Evolutionary conservation across 192 early-diverging fungal species (phyloP).

Genomic region (Endogone sp.): DNA sequence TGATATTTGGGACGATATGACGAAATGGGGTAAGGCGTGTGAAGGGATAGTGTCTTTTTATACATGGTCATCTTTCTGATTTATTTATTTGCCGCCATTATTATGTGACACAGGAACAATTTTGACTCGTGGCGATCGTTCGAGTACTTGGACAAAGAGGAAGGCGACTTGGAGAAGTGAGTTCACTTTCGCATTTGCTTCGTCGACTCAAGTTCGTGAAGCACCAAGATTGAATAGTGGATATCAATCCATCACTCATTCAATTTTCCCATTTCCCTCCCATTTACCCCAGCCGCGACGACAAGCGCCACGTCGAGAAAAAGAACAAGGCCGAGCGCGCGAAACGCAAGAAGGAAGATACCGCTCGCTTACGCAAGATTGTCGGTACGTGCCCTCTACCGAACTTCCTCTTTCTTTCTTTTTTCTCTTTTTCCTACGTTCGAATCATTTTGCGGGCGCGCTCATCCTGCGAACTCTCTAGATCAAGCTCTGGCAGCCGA

Average conservation of each 20-base stretch:
- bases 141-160: slow-evolving; percentile 81
- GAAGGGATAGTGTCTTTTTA: no score
- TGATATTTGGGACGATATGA: no score
- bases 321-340: slow-evolving; percentile 72
- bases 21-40: no score
- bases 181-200: neutral
- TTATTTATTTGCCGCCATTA: neutral
- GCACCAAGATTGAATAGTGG: neutral
- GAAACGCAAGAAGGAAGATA: slow-evolving; percentile 82
- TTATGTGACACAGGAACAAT: slow-evolving; percentile 13
- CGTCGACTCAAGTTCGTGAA: neutral
- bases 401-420: no score
- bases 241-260: neutral
- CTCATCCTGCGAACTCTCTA: no score
- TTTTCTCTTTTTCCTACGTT: no score
- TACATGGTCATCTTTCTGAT: no score
- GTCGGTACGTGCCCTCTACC: slow-evolving; percentile 30
- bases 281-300: slow-evolving; percentile 55
- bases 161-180: slow-evolving; percentile 68
- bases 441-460: no score
- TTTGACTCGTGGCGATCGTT: slow-evolving; percentile 84
- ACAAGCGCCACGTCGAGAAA: slow-evolving; percentile 69
- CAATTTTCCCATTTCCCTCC: neutral
- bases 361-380: slow-evolving; percentile 56
- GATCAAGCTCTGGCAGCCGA: slow-evolving; percentile 63